Evolutionary conservation across 495 filamentous ascomycete species (phyloP), one percentile per base, ranked within the genome.

Genomic region (Evansstolkia leycettana): DNA sequence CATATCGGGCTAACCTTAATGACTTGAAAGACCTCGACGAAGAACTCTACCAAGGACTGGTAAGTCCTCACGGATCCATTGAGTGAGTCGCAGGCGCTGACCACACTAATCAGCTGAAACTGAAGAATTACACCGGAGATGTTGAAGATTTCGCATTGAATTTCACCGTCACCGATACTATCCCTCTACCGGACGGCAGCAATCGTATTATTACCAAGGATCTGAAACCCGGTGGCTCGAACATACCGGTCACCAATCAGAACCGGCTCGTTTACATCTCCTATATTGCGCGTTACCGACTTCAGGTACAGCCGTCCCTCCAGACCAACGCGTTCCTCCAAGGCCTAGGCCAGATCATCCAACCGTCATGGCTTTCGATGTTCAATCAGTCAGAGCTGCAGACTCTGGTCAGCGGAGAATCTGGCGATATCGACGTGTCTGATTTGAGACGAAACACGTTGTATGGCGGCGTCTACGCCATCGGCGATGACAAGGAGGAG

Each of bases 361-460:
- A 86, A 38, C 89, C 89, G 0, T 70, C 72, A 2, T 99, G 90
- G 90, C 67, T 99, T 2, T 83, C 76, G 43, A 99, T 99, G 90
- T 99, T 99, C 67, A 98, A 98, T 54, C 90, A 95, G 46, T 67
- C 73, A 6, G 90, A 98, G 47, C 67, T 98, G 14, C 90, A 98
- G 54, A 90, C 84, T 0, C 74, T 98, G 7, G 78, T 98, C 10
- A 83, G 85, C 41, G 90, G 90, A 37, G 83, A 89, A 46, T 74
- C 70, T 16, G 78, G 78, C 12, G 77, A 85, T 28, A 89, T 96
- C 40, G 78, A 94, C 47, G 76, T 99, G 28, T 73, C 80, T 17
- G 92, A 99, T 49, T 65, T 96, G 29, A 70, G 88, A n/a, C 69
- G 59, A 10, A 80, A 99, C 54, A 96, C 92, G 0, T 58, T 68